Evolutionary conservation across 441 rosid species (phyloP), one percentile per base, ranked within the genome.

Genomic region (Pelargonium exstipulatum): DNA sequence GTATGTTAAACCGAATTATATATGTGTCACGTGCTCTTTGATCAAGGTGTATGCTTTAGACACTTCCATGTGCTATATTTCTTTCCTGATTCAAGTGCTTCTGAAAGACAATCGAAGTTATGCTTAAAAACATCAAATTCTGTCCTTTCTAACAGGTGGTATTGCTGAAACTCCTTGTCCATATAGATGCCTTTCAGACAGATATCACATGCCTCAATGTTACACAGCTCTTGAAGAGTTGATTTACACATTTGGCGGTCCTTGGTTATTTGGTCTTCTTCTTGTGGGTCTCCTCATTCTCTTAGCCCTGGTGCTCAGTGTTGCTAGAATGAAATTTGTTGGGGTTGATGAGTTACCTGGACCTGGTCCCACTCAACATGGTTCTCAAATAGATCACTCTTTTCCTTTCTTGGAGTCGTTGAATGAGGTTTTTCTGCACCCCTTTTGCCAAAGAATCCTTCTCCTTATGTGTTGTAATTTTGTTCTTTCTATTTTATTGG

Each of bases 171-270:
- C 90, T 65, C 99, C 97, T 65, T 96, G 99, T 82, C 98, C 98
- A 16, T 92, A 85, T 77, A 74, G 79, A 79, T 95, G 98, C 77
- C 69, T 88, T 80, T 88, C 99, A 0, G 97, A 95, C 75, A 89
- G 98, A 86, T 92, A 88, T 86, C 95, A 90, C 85, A 87, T 89
- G 97, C 98, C 99, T 32, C 84, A 84, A 69, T 96, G 99, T 77
- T 91, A 91, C 80, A 96, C 99, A 43, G 95, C 99, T 62, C 97
- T 91, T 69, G 98, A 96, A 81, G 98, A 96, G 83, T 82, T 93
- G 80, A 88, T 96, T 75, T 90, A 93, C 82, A 90, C 98, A 65
- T 93, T 96, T 86, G 99, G 99, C 53, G 99, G 99, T 69, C 99
- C 98, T 49, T 93, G 98, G 99, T 76, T 96, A 76, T 96, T 96